phyloP scores from a whole-genome alignment of 2,329 filamentous ascomycete species.

The Colletotrichum zoysiae region DNA sequence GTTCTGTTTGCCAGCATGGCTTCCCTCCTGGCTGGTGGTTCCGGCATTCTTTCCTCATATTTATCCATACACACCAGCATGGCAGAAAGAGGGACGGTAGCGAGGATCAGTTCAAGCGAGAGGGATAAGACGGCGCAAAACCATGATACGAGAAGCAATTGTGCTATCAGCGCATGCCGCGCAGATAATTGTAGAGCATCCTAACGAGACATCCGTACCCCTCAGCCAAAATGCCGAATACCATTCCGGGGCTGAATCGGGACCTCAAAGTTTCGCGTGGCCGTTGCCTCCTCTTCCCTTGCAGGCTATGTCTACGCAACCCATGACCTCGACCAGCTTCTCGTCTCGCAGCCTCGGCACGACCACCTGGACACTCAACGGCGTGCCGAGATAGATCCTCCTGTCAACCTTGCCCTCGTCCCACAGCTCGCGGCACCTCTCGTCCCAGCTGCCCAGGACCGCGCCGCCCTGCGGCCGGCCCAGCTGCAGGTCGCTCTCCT shows the following conservation, averaged over 20 bases:
- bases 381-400: conserved; percentile 25
- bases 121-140: too few species aligned
- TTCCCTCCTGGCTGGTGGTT: not conserved
- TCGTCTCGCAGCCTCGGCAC: conserved; percentile 33
- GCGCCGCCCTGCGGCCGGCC: conserved; percentile 18
- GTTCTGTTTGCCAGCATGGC: not conserved
- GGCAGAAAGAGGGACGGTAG: not conserved
- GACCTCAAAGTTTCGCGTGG: conserved; percentile 4
- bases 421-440: conserved; percentile 29
- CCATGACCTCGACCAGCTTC: conserved; percentile 26
- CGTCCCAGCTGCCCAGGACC: conserved; percentile 25
- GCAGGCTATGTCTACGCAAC: conserved; percentile 12
- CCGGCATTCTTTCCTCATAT: too few species aligned
- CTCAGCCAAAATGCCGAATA: not conserved
- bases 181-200: not conserved
- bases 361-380: conserved; percentile 28
- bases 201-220: not conserved
- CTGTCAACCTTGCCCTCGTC: conserved; percentile 32
- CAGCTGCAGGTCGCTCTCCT: conserved; percentile 27
- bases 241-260: not conserved
- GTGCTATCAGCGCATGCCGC: too few species aligned
- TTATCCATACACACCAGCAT: too few species aligned
- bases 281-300: conserved; percentile 2
- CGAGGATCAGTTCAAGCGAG: not conserved
- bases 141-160: not conserved